Percentiles rank a stretch among this genome's conserved stretches.
These are phyloP conservation scores for Lineolata rhizophorae DNA, from an alignment of 495 filamentous ascomycete genomes.

Conservation along the genomic window DNA sequence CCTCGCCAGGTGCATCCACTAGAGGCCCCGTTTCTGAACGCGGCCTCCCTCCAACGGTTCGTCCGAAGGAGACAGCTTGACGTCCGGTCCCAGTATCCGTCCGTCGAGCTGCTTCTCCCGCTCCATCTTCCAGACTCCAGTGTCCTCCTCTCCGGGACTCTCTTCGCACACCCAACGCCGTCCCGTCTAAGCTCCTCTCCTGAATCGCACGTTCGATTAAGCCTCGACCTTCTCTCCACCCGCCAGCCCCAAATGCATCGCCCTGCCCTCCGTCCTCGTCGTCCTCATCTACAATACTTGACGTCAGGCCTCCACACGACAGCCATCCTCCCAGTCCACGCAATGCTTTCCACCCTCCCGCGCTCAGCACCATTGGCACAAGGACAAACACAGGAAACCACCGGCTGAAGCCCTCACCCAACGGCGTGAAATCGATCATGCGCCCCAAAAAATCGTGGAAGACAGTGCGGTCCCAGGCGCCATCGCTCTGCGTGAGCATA, in stretches of 20 bases:
- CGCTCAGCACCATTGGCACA: slow-evolving; percentile 57
- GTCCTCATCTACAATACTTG: slow-evolving; percentile 42
- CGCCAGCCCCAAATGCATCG: slow-evolving; percentile 33
- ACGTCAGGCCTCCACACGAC: slow-evolving; percentile 49
- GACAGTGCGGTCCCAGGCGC: slow-evolving; percentile 20
- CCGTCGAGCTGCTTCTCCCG: too few relatives aligned
- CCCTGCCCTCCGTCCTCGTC: slow-evolving; percentile 36
- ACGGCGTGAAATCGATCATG: slow-evolving; percentile 62
- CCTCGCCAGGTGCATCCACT: slow-evolving; percentile 15
- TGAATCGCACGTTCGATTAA: slow-evolving; percentile 54
- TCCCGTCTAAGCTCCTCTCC: too few relatives aligned
- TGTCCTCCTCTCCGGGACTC: too few relatives aligned
- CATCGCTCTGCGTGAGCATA: slow-evolving; percentile 52
- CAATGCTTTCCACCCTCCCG: too few relatives aligned
- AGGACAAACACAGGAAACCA: slow-evolving; percentile 77
- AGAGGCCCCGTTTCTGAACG: slow-evolving; percentile 5
- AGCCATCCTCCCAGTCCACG: slow-evolving; percentile 62
- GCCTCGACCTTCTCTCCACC: slow-evolving; percentile 85
- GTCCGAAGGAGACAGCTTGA: too few relatives aligned
- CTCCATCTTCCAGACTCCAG: too few relatives aligned
- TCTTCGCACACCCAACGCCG: too few relatives aligned
- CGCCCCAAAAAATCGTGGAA: slow-evolving; percentile 76
- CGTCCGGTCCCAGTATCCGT: too few relatives aligned
- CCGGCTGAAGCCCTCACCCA: slow-evolving; percentile 67
- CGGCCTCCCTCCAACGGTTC: too few relatives aligned